phyloP scores from a whole-genome alignment of 257 asterid species.

The Rubia yunnanensis region DNA sequence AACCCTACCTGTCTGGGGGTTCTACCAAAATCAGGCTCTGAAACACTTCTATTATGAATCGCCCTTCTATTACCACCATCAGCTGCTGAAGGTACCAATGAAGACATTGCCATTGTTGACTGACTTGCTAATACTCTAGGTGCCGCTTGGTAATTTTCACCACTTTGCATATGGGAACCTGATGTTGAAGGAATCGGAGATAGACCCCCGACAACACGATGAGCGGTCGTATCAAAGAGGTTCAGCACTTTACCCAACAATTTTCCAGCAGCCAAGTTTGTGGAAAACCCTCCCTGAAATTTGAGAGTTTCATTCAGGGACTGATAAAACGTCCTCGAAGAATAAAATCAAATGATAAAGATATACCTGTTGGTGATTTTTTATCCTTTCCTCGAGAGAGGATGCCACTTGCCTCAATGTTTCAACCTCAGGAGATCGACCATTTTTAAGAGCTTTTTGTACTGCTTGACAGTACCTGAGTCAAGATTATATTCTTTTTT shows the following conservation, averaged over 20 bases:
- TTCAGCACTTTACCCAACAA: slow-evolving; percentile 70
- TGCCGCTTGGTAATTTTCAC: slow-evolving; percentile 45
- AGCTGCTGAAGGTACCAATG: slow-evolving; percentile 66
- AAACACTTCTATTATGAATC: slow-evolving; percentile 79
- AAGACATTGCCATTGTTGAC: slow-evolving; percentile 92
- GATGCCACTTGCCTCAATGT: slow-evolving; percentile 52
- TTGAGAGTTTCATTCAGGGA: slow-evolving; percentile 17
- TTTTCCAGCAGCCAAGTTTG: slow-evolving; percentile 74
- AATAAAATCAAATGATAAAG: neutral
- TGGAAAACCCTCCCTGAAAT: slow-evolving; percentile 90
- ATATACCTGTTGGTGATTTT: slow-evolving; percentile 78
- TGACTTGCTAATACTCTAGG: slow-evolving; percentile 81
- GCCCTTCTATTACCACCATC: slow-evolving; percentile 35
- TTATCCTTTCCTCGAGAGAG: slow-evolving; percentile 89
- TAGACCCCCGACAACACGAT: slow-evolving; percentile 70
- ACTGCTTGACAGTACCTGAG: slow-evolving; percentile 94
- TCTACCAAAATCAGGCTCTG: slow-evolving; percentile 97
- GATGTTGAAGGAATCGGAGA: slow-evolving; percentile 53
- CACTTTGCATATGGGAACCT: slow-evolving; percentile 34
- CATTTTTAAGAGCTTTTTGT: slow-evolving; percentile 67
- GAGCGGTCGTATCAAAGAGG: slow-evolving; percentile 77
- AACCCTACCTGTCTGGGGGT: slow-evolving; percentile 80
- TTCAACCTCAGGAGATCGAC: slow-evolving; percentile 80
- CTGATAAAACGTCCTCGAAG: slow-evolving; percentile 2
- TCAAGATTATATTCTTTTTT: slow-evolving; percentile 2